phyloP scores from a whole-genome alignment of 2,329 filamentous ascomycete species.

The Sporothrix humicola region DNA sequence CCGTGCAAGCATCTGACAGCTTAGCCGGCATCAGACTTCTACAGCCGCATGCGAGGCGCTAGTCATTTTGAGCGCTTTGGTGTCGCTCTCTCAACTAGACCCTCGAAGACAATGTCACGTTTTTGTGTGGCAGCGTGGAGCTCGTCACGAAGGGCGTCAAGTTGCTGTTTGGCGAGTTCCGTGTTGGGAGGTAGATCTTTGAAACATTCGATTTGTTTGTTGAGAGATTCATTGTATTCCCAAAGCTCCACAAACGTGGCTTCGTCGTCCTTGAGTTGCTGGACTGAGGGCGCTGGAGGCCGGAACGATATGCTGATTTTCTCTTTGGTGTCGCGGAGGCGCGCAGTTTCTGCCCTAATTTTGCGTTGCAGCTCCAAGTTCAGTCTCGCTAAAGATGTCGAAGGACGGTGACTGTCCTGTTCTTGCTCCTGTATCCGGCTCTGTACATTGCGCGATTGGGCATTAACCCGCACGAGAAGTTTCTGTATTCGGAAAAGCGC shows the following conservation, averaged over 20 bases:
- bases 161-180: constrained; percentile 69
- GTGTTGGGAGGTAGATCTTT: constrained; percentile 74
- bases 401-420: constrained; percentile 57
- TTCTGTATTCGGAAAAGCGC: constrained; percentile 58
- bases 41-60: background rate
- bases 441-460: constrained; percentile 53
- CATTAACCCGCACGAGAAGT: constrained; percentile 62
- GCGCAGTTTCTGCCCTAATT: constrained; percentile 68
- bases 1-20: no score
- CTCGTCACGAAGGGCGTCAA: constrained; percentile 70
- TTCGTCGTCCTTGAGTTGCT: constrained; percentile 65
- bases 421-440: constrained; percentile 52
- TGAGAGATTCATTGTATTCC: constrained; percentile 62
- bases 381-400: constrained; percentile 65
- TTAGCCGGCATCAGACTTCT: background rate
- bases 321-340: constrained; percentile 70
- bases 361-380: constrained; percentile 77
- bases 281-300: constrained; percentile 58
- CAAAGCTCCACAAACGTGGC: constrained; percentile 63
- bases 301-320: constrained; percentile 40
- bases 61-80: constrained; percentile 44
- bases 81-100: constrained; percentile 67
- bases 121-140: constrained; percentile 64
- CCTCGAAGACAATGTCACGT: constrained; percentile 78
- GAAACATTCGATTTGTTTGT: constrained; percentile 68